Evolutionary conservation across 306 rosid species (phyloP), one percentile per base, ranked within the genome.

Genomic region (Notholithocarpus densiflorus): DNA sequence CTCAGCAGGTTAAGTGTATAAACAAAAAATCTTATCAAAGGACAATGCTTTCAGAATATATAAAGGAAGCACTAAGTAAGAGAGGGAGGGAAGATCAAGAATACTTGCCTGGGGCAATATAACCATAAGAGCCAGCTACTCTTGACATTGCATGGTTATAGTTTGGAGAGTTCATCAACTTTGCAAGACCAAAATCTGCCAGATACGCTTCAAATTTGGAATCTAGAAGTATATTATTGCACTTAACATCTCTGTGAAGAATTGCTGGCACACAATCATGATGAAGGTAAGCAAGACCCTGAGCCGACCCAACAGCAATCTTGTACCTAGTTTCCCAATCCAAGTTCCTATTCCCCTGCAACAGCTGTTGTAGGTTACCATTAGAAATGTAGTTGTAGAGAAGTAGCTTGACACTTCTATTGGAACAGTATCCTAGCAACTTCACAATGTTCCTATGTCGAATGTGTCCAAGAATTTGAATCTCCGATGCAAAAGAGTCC

Each of bases 281-380:
- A 60, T 96, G 99, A 83, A 96, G 98, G 77, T 96, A 96, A 75
- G 99, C 88, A 37, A 96, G 75, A 72, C 99, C 99, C 53, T 96
- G 98, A 40, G 98, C 98, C 6, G 97, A 88, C 6, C 99, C 99
- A 6, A 96, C 91, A 13, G 99, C 99, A 60, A 96, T 96, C 84
- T 91, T 96, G 89, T 96, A 96, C 79, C 99, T 84, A 13, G 89
- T 96, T 82, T 96, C 98, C 99, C 99, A 96, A 75, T 91, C 98
- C 64, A 96, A 74, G 83, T 88, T 89, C 84, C 98, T 88, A 79
- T 87, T 91, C 75, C 77, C 96, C 86, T 86, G 91, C 88, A 96
- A 81, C 29, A 96, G 94, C 83, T 90, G 97, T 81, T 91, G 87
- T 14, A 96, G 86, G 82, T 96, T 96, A 73, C 99, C 99, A 86